These are phyloP conservation scores for Mycena olivaceomarginata DNA, from an alignment of 768 basidiomycete genomes.

Conservation along the genomic window DNA sequence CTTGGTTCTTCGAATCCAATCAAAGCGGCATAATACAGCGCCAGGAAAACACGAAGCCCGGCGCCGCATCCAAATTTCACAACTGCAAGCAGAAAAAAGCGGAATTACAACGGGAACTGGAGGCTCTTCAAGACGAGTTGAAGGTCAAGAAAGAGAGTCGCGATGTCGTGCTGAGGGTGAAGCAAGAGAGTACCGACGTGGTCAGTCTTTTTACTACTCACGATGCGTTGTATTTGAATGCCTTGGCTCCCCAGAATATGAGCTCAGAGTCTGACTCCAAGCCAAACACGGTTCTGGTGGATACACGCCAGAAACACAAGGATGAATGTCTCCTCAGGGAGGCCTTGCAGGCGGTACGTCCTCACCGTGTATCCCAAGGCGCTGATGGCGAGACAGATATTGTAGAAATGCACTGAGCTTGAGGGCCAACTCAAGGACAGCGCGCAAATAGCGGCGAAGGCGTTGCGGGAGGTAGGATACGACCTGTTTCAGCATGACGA, in stretches of 20 bases:
- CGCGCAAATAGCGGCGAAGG: slow-evolving; percentile 10
- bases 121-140: background rate
- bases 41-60: no score
- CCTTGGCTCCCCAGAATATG: background rate
- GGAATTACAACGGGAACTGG: no score
- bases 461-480: background rate
- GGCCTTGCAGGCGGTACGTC: background rate
- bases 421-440: background rate
- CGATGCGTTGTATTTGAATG: background rate
- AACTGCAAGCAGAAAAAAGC: no score
- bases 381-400: background rate
- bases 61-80: no score
- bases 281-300: background rate
- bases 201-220: background rate
- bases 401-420: slow-evolving; percentile 12
- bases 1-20: no score
- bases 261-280: no score
- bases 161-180: background rate
- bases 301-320: background rate
- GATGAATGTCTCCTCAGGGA: background rate
- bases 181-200: no score
- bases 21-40: no score
- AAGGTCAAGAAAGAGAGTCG: no score
- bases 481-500: no score
- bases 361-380: no score